Percentiles rank a stretch among this genome's conserved stretches.
These are phyloP conservation scores for Chaetothyriales sp. DNA, from an alignment of 2,329 filamentous ascomycete species.

Conservation along the genomic window DNA sequence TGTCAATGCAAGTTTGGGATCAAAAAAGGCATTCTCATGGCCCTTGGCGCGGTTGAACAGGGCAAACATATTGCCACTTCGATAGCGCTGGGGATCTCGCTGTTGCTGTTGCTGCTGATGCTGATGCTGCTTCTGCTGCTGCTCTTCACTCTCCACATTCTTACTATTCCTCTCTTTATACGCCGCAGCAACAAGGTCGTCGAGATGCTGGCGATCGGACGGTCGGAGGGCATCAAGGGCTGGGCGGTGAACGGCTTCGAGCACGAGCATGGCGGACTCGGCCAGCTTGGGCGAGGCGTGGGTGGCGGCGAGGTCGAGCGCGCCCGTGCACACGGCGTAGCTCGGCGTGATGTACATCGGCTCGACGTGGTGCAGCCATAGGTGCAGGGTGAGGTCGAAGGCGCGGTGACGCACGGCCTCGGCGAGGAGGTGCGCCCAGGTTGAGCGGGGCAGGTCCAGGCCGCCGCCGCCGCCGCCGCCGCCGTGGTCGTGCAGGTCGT, in stretches of 20 bases:
- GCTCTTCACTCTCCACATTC: background rate
- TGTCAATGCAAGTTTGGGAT: background rate
- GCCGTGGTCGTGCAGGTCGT: conserved; percentile 36
- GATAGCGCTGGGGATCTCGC: background rate
- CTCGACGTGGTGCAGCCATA: conserved; percentile 56
- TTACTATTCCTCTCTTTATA: background rate
- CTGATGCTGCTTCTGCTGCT: background rate
- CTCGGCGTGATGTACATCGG: conserved; percentile 42
- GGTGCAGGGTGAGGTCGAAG: conserved; percentile 48
- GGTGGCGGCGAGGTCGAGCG: background rate
- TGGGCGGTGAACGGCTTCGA: background rate
- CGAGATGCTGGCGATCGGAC: background rate
- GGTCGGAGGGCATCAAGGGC: background rate
- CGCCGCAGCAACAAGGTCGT: background rate
- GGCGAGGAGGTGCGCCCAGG: conserved; percentile 64
- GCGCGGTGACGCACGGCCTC: conserved; percentile 49
- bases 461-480: conserved; percentile 18
- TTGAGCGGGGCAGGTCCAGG: conserved; percentile 34
- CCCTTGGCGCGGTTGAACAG: background rate
- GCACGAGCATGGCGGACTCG: background rate
- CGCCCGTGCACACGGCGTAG: background rate
- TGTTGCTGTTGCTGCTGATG: too few relatives aligned
- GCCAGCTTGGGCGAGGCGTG: background rate
- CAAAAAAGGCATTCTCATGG: background rate
- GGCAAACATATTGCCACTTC: background rate